A percentile compares a stretch with the other conserved stretches of the same genome.
phyloP scores from a whole-genome alignment of 257 asterid species.

The Plantago elongata region DNA sequence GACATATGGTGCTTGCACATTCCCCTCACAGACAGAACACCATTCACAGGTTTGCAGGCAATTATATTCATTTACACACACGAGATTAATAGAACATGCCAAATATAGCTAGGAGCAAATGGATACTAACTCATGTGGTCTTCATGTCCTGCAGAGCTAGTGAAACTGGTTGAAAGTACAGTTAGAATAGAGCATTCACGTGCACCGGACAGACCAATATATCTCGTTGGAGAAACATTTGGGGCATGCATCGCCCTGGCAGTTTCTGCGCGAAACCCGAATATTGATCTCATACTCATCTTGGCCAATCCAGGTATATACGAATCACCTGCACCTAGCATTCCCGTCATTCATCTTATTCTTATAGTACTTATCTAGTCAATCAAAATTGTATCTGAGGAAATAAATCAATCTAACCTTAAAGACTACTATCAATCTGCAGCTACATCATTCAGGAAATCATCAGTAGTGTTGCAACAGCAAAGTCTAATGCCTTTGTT shows the following conservation, averaged over 20 bases:
- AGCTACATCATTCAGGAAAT: conserved; percentile 61
- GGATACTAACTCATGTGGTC: background rate
- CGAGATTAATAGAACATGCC: background rate
- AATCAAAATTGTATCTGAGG: background rate
- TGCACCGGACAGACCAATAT: conserved; percentile 61
- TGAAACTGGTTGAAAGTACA: conserved; percentile 58
- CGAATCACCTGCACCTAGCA: background rate
- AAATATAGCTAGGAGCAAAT: too few relatives aligned
- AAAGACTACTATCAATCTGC: conserved; percentile 8
- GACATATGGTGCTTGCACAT: conserved; percentile 86
- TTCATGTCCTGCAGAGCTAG: conserved; percentile 40
- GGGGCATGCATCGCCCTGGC: conserved; percentile 83
- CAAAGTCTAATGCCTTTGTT: conserved; percentile 37
- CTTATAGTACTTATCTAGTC: too few relatives aligned
- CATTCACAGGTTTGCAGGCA: conserved; percentile 46
- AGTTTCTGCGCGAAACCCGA: conserved; percentile 74
- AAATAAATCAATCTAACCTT: background rate
- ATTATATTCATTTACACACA: background rate
- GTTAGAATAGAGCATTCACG: conserved; percentile 44
- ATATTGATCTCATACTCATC: conserved; percentile 57
- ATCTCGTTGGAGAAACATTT: conserved; percentile 72
- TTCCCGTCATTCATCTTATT: background rate
- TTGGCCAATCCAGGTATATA: conserved; percentile 82
- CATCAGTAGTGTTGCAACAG: conserved; percentile 29
- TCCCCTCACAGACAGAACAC: conserved; percentile 65